Conservation (phyloP, 2,329 filamentous ascomycete species). For the Colletotrichum coccodes region DNA sequence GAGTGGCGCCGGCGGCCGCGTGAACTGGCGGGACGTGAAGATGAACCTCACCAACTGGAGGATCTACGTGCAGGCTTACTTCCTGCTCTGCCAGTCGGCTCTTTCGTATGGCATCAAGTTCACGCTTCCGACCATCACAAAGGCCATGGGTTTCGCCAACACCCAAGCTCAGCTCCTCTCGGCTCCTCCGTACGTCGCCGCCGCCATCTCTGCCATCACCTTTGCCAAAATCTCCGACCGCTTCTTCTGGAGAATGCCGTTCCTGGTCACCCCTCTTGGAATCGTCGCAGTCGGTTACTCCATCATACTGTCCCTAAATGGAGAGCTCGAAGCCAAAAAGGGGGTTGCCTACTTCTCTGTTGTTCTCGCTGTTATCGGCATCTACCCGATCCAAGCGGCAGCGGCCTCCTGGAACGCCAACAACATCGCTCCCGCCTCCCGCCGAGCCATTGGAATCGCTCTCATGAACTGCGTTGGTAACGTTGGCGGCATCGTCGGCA, state of each 20-base stretch:
- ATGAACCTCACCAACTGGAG: constrained; percentile 45
- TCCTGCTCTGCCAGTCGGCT: constrained; percentile 42
- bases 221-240: constrained; percentile 75
- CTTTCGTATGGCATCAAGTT: constrained; percentile 48
- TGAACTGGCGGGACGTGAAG: constrained; percentile 40
- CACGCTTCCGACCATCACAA: constrained; percentile 47
- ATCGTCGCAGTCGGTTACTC: constrained; percentile 30
- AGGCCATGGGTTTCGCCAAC: constrained; percentile 46
- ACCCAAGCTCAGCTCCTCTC: constrained; percentile 41
- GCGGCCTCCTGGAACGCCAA: constrained; percentile 35
- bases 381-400: constrained; percentile 33
- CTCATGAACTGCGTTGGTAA: constrained; percentile 43
- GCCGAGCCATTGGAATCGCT: constrained; percentile 40
- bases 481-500: constrained; percentile 41
- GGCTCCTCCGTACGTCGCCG: constrained; percentile 39
- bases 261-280: constrained; percentile 27
- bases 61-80: constrained; percentile 46
- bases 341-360: constrained; percentile 32
- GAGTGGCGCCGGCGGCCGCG: constrained; percentile 36
- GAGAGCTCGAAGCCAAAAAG: constrained; percentile 16
- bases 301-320: constrained; percentile 28
- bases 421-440: constrained; percentile 39
- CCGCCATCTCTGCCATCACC: constrained; percentile 61
- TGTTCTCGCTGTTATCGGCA: constrained; percentile 28
- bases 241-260: constrained; percentile 69